phyloP scores from a whole-genome alignment of 2,329 filamentous ascomycete genomes.

The Trichophyton rubrum region DNA sequence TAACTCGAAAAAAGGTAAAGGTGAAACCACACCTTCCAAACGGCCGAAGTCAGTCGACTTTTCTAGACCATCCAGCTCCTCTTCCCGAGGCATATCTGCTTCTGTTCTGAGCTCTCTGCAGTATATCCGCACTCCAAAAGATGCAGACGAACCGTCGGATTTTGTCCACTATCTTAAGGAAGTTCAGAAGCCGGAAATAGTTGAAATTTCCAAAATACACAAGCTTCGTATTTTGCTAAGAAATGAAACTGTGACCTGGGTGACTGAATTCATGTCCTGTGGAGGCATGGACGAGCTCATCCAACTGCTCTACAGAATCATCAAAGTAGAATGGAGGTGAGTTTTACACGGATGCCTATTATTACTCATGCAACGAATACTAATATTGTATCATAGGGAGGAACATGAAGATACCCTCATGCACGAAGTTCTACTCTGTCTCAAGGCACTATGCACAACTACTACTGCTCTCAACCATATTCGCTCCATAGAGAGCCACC shows the following conservation, averaged over 20 bases:
- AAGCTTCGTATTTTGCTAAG: conserved; percentile 79
- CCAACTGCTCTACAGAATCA: conserved; percentile 73
- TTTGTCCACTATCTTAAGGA: conserved; percentile 78
- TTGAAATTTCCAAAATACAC: conserved; percentile 91
- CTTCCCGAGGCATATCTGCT: conserved; percentile 44
- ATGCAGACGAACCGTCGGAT: conserved; percentile 62
- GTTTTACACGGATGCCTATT: conserved; percentile 32
- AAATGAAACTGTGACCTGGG: conserved; percentile 94
- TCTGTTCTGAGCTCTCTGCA: conserved; percentile 39
- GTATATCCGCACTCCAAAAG: conserved; percentile 40
- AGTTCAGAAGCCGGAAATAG: conserved; percentile 64
- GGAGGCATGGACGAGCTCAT: conserved; percentile 91
- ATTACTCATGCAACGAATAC: background rate
- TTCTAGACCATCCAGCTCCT: conserved; percentile 49
- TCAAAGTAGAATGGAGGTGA: conserved; percentile 85
- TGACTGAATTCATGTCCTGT: conserved; percentile 76
- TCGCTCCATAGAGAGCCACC: conserved; percentile 59
- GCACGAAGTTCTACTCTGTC: conserved; percentile 80
- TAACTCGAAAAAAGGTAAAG: conserved; percentile 61
- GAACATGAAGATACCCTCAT: conserved; percentile 90
- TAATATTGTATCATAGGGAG: conserved; percentile 45
- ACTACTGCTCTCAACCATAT: conserved; percentile 73
- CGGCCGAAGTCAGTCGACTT: conserved; percentile 60
- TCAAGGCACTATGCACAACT: conserved; percentile 90
- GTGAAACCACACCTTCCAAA: conserved; percentile 52